Conservation (phyloP, 2,329 filamentous ascomycete species). For the Claviceps paspali region DNA sequence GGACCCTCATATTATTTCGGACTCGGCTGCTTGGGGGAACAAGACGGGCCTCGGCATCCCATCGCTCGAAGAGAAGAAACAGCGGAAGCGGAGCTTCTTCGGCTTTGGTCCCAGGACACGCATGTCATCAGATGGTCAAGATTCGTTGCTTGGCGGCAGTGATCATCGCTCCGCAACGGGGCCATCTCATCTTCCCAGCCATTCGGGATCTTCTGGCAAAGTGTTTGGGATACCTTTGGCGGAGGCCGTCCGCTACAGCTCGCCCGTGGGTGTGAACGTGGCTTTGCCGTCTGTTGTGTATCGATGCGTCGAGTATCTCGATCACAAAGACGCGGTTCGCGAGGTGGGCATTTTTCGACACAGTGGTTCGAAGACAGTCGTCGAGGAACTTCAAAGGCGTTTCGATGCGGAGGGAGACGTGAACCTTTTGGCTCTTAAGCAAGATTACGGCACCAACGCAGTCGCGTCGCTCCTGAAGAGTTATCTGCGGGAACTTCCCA, state of each 20-base stretch:
- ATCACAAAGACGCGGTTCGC: conserved; percentile 59
- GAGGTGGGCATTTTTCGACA: conserved; percentile 96
- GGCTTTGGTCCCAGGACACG: conserved; percentile 49
- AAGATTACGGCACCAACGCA: conserved; percentile 90
- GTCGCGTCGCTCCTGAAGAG: conserved; percentile 88
- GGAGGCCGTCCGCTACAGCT: conserved; percentile 72
- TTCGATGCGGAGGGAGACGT: conserved; percentile 92
- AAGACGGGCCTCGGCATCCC: conserved; percentile 40
- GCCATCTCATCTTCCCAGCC: conserved; percentile 21
- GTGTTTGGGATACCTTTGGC: conserved; percentile 76
- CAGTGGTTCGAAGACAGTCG: conserved; percentile 90
- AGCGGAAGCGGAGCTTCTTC: conserved; percentile 65
- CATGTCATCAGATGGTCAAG: conserved; percentile 41
- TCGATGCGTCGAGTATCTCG: conserved; percentile 85
- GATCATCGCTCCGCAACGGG: conserved; percentile 26
- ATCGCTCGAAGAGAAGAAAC: conserved; percentile 58
- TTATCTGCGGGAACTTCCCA: conserved; percentile 83
- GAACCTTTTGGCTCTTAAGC: conserved; percentile 65
- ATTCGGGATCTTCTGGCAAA: conserved; percentile 43
- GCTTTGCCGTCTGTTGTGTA: conserved; percentile 86
- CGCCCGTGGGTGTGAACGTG: conserved; percentile 55
- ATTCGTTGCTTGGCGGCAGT: conserved; percentile 37
- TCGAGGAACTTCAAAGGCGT: conserved; percentile 77
- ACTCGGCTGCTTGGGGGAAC: conserved; percentile 75
- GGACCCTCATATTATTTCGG: conserved; percentile 71